Evolutionary conservation across 2,329 filamentous ascomycete genomes (phyloP), one percentile per base, ranked within the genome.

Genomic region (Cladosporium oxysporum): DNA sequence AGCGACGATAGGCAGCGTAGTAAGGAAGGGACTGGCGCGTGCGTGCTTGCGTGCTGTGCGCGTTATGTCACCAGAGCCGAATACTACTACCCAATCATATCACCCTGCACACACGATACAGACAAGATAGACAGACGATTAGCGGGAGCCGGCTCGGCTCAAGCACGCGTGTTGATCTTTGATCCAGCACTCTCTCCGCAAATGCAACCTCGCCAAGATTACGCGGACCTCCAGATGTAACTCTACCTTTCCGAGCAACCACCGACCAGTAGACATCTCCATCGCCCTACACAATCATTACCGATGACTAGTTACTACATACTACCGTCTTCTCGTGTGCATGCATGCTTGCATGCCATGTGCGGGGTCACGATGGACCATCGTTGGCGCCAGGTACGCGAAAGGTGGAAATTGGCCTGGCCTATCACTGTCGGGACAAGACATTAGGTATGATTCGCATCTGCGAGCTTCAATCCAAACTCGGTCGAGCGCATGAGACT

Each of bases 171-270:
- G 41, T 44, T 44, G 41, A 44, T 53, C 50, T 28, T 28, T 10
- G 52, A 55, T 55, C 29, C 18, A 55, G 52, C 33, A 55, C 37
- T 1, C 50, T 31, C 50, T 31, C 16, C 5, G 7, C 52, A 29
- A 55, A 55, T 55, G 52, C 52, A 55, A 55, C 52, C 28, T 55
- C 52, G 52, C 52, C 52, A 55, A 55, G 52, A 31, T 55, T 33
- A 33, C 52, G 52, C 28, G 52, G 52, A 35, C 33, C 14, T 12
- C 3, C 52, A 5, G 52, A 55, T 55, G 52, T 55, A 55, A 55
- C 52, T 55, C 52, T 55, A 29, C 52, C 16, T 29, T 47, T 21
- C 52, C 52, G 50, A 26, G 23, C 52, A 55, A 14, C 52, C 11
- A 47, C 41, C 41, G 41, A 47, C 41, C 41, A 29, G 29, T 28